Percentiles rank a stretch among this genome's conserved stretches.
Evolutionary conservation across 352 stramenopile species (phyloP).

Genomic region (Aphanomyces cochlioides): DNA sequence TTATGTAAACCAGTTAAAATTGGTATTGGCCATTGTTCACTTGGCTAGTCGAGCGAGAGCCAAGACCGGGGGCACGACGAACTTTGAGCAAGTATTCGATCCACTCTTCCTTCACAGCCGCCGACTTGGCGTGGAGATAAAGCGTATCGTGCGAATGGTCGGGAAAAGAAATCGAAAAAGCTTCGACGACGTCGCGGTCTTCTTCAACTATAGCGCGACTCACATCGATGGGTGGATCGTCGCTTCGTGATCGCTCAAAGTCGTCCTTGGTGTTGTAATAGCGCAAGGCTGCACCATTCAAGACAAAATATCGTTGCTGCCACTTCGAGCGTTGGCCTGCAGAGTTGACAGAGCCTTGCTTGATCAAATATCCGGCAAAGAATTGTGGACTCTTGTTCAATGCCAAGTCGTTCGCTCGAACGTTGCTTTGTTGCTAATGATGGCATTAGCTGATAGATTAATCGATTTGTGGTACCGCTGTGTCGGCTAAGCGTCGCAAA

Average conservation of each 20-base stretch:
- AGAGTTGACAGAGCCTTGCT: constrained; percentile 49
- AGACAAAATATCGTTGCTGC: constrained; percentile 85
- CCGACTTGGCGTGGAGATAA: constrained; percentile 76
- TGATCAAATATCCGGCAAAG: constrained; percentile 82
- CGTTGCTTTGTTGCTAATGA: constrained; percentile 64
- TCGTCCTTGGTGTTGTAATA: constrained; percentile 86
- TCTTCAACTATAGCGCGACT: constrained; percentile 71
- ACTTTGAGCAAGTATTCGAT: constrained; percentile 58
- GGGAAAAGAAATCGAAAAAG: constrained; percentile 74
- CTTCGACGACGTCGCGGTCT: constrained; percentile 69
- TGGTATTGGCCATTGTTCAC: constrained; percentile 18
- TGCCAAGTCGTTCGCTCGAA: constrained; percentile 79
- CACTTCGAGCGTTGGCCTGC: constrained; percentile 58
- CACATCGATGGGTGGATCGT: constrained; percentile 79
- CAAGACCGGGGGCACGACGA: constrained; percentile 2
- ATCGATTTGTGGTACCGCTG: constrained; percentile 34
- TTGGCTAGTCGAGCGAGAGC: not conserved
- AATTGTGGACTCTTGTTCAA: constrained; percentile 62
- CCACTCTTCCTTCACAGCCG: constrained; percentile 74
- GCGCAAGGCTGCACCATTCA: constrained; percentile 69
- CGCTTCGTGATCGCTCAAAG: constrained; percentile 73
- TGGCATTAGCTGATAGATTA: not conserved
- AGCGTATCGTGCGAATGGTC: constrained; percentile 79
- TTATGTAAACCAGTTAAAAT: constrained; percentile 17
- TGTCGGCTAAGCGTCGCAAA: constrained; percentile 80